Evolutionary conservation across 306 rosid genomes (phyloP).

Genomic region (Rosa multiflora): DNA sequence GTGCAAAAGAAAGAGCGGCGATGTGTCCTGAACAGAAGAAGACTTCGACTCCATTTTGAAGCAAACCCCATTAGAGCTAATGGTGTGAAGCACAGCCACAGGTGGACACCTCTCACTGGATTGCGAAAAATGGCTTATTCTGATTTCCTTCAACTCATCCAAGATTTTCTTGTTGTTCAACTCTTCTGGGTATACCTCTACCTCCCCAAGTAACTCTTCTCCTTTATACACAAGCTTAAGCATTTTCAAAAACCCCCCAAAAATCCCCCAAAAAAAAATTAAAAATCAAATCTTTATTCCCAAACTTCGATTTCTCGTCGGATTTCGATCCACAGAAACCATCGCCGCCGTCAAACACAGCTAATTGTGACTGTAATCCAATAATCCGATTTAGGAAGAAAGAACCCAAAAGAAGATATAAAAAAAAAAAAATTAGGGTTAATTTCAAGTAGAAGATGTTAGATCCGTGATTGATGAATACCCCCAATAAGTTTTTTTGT

Average conservation of each 20-base stretch:
- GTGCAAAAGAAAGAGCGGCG: conserved; percentile 88
- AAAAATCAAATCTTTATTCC: conserved; percentile 8
- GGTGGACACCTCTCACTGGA: conserved; percentile 99
- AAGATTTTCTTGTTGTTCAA: conserved; percentile 34
- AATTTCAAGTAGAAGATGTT: conserved; percentile 44
- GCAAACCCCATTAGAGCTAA: conserved; percentile 79
- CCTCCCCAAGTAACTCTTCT: conserved; percentile 88
- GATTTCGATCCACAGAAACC: conserved; percentile 33
- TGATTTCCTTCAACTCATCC: conserved; percentile 83
- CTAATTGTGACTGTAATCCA: conserved; percentile 49
- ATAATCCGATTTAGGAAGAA: conserved; percentile 48
- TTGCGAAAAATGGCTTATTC: conserved; percentile 81
- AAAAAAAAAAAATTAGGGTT: conserved; percentile 27
- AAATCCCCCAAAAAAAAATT: conserved; percentile 16
- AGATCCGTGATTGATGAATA: conserved; percentile 60
- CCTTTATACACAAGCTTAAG: conserved; percentile 79
- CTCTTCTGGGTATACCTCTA: conserved; percentile 74
- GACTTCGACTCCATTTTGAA: conserved; percentile 99
- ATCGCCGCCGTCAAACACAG: conserved; percentile 42
- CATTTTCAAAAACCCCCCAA: conserved; percentile 49
- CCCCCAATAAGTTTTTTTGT: conserved; percentile 12
- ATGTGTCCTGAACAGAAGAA: conserved; percentile 38
- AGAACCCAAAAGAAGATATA: conserved; percentile 10
- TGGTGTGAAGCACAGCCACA: conserved; percentile 95
- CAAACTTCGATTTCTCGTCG: conserved; percentile 37